Base-by-base conservation (phyloP, 768 basidiomycete species). In the Collybia nuda region DNA sequence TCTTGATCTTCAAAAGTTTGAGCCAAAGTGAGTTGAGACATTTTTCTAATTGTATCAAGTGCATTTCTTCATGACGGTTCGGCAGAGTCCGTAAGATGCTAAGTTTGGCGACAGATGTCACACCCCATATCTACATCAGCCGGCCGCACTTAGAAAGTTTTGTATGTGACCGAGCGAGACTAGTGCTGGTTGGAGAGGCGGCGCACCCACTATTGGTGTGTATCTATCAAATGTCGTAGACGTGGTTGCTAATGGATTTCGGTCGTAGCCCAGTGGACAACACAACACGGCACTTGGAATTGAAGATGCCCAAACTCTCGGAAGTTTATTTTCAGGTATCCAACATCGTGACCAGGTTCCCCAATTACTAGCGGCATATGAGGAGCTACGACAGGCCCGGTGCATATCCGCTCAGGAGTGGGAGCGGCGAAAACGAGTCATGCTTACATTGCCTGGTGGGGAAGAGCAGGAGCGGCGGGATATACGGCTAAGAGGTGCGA, bases 261-360 rank as follows among this genome's bases (percentile, higher is more conserved):
- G 21, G 37, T 21, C 38, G 22, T 51, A 85, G 84, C 81, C 81
- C n/a, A 74, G 76, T 26, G 77, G 76, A 1, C 71, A 75, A 24
- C 78, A 85, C 59, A 71, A 72, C 21, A 71, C 77, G 1, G 75
- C 75, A 9, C 69, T 85, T 48, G 72, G 71, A 3, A 67, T 86
- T 18, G 85, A 88, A 65, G 86, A 86, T 55, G 82, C 83, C 0
- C 80, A 81, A 48, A 77, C 79, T 4, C 63, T 86, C 15, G 82
- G 78, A 17, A 75, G 70, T 42, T 72, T 86, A n/a, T 85, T 86
- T 60, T 74, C 79, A 17, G 74, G 76, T 44, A 68, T 86, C 3
- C 67, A 70, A 40, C 58, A 67, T 35, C 62, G 64, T 41, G 70
- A 74, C 3, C 79, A 86, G 56, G 67, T 86, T 29, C 67, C 77